Conservation (phyloP, 768 basidiomycete genomes). For the Dacryopinax spathularia region DNA sequence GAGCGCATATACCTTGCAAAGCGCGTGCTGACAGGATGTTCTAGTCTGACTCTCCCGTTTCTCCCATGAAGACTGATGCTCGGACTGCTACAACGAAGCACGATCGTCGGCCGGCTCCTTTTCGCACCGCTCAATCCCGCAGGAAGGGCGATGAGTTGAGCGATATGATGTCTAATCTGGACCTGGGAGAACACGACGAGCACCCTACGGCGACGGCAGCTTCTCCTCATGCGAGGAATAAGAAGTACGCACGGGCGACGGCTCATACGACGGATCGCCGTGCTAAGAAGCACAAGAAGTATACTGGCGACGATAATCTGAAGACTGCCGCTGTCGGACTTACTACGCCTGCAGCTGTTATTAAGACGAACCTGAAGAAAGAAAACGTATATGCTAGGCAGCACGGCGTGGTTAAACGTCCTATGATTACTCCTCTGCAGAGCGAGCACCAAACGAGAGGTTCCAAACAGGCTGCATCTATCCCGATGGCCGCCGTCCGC, state of each 20-base stretch:
- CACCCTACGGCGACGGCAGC: neutral
- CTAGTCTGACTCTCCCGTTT: neutral
- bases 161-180: neutral
- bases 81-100: neutral
- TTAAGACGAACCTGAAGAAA: neutral
- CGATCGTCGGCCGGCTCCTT: neutral
- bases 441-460: neutral
- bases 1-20: neutral
- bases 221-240: neutral
- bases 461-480: neutral
- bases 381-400: neutral
- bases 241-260: neutral
- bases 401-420: neutral
- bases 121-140: no score
- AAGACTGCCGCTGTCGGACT: neutral
- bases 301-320: neutral
- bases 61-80: neutral
- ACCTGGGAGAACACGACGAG: neutral
- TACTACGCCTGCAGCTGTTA: neutral
- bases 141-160: neutral
- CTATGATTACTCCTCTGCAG: neutral
- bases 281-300: neutral
- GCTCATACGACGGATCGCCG: neutral
- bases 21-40: neutral
- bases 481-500: neutral